Conservation (phyloP, 2,329 filamentous ascomycete genomes). For the Sporothrix pseudoabietina region DNA sequence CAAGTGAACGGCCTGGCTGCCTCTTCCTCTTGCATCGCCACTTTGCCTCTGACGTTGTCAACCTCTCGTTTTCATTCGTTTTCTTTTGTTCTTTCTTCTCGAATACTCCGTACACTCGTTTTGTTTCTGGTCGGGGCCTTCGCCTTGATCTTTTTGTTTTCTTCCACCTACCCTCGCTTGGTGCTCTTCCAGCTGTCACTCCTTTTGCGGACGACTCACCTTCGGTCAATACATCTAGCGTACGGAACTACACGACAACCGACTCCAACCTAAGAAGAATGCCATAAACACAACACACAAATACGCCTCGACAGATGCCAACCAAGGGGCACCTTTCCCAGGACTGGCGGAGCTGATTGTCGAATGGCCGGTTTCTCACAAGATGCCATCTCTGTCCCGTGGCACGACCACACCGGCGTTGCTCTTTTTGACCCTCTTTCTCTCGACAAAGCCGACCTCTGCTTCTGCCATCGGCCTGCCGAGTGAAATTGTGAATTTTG, state of each 20-base stretch:
- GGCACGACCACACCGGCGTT: constrained; percentile 43
- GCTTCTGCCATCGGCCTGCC: constrained; percentile 39
- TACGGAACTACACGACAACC: neutral
- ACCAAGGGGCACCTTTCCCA: neutral
- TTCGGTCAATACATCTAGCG: neutral
- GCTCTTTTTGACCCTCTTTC: constrained; percentile 36
- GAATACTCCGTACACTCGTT: neutral
- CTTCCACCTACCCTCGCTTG: neutral
- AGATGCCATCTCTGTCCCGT: constrained; percentile 18
- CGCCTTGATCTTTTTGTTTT: neutral
- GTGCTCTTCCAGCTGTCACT: neutral
- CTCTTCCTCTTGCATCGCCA: constrained; percentile 11
- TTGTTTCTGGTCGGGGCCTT: neutral
- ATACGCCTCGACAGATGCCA: neutral
- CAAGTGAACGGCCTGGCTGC: neutral
- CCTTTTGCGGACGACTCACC: neutral
- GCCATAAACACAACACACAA: neutral
- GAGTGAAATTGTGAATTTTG: constrained; percentile 46
- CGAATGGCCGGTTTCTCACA: constrained; percentile 23
- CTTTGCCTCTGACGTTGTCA: neutral
- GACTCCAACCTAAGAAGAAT: neutral
- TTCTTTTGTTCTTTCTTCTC: neutral
- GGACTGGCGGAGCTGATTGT: constrained; percentile 3
- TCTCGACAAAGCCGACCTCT: neutral
- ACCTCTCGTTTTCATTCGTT: neutral